Evolutionary conservation across 371 early-diverging fungal species (phyloP), one percentile per base, ranked within the genome.

Genomic region (Amoeboaphelidium protococcarum): DNA sequence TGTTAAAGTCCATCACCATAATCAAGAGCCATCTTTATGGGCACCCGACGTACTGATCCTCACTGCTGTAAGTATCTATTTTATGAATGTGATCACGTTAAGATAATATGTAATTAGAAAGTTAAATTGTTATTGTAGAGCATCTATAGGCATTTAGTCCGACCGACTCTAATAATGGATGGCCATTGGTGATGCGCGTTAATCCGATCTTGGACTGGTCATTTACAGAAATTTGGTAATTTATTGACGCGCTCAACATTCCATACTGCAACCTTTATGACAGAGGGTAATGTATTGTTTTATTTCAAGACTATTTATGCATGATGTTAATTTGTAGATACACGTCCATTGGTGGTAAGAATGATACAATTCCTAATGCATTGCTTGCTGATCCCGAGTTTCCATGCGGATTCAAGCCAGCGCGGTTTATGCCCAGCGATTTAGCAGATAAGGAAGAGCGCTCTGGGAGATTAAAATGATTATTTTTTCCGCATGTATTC

Each of bases 151-250:
- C 68, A 25, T 84, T 89, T 58, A 66, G 69, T 44, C 67, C 70
- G 24, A 84, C 86, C 12, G 87, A 89, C 61, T n/a, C n/a, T n/a
- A n/a, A n/a, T n/a, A 59, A 67, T 25, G 86, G 74, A 48, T 94
- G 95, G 92, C 92, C 95, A 26, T 57, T 62, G 24, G 72, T 86
- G 51, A 82, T 88, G 78, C 75, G 95, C 13, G 74, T 90, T 1
- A 80, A 87, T 50, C 91, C 95, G 3, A 75, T 94, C 22, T 59
- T 94, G 23, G 79, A 89, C 58, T 90, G 89, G 91, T 53, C 65
- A 24, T 91, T 83, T 53, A 66, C 67, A 26, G 73, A 79, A 26
- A 64, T 94, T 27, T 94, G 95, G 95, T 67, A 64, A 3, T 84
- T 74, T 52, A 60, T 91, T 50, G 56, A 59, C 19, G 47, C 50